phyloP scores from a whole-genome alignment of 1,284 basidiomycete genomes.

The Irpex lacteus region DNA sequence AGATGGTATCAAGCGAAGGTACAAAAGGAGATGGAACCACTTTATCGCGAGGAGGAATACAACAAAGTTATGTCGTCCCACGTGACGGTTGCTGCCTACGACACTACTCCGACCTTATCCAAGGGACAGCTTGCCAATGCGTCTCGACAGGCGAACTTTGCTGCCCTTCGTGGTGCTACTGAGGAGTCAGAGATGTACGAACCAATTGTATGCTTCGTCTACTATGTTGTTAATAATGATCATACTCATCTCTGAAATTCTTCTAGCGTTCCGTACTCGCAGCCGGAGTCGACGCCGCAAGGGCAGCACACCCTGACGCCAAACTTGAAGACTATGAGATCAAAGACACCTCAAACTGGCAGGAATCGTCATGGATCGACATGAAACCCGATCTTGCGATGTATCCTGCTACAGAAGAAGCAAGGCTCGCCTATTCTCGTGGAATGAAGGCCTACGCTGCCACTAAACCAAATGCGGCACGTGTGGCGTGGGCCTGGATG shows the following conservation, averaged over 20 bases:
- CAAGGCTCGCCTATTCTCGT: neutral
- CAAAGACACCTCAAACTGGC: neutral
- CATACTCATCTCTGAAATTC: neutral
- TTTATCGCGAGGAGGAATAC: neutral
- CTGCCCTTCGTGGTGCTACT: neutral
- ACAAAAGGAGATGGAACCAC: neutral
- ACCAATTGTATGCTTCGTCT: neutral
- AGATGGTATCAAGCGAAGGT: neutral
- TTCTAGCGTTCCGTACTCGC: too few relatives aligned
- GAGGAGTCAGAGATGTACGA: neutral
- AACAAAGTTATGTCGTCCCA: neutral
- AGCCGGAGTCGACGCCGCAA: too few relatives aligned
- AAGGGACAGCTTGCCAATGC: neutral
- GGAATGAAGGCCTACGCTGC: neutral
- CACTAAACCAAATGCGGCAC: neutral
- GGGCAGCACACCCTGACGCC: neutral
- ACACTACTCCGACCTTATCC: neutral
- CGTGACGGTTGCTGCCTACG: neutral
- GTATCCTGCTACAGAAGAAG: neutral
- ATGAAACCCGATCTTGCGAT: neutral
- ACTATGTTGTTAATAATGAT: neutral
- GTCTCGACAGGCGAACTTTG: neutral
- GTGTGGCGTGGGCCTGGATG: constrained; percentile 1
- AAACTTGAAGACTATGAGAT: neutral
- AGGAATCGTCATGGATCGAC: neutral